Conservation (phyloP, 2,329 filamentous ascomycete species). For the Knoxdaviesia capensis region DNA sequence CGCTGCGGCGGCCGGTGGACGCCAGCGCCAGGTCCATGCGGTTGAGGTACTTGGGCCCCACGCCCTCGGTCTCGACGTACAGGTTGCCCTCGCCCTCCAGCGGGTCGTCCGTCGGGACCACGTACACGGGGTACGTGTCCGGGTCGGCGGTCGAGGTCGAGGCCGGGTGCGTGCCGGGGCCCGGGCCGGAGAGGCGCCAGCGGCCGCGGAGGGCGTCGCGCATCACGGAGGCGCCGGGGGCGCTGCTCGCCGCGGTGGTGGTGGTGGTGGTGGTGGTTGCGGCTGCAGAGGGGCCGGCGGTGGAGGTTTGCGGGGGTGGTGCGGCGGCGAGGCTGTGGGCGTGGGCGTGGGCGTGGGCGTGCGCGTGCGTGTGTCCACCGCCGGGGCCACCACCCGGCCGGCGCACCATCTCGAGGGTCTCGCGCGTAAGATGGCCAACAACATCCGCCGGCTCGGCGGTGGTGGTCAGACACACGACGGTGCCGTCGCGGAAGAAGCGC, state of each 20-base stretch:
- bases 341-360: conserved; percentile 11
- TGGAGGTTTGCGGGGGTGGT: conserved; percentile 12
- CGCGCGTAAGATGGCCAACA: conserved; percentile 61
- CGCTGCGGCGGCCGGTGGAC: conserved; percentile 33
- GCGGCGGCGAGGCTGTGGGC: conserved; percentile 8
- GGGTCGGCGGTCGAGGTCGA: conserved; percentile 10
- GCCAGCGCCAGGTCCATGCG: conserved; percentile 59
- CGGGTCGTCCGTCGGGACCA: conserved; percentile 2
- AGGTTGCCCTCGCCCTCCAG: conserved; percentile 43
- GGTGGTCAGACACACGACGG: conserved; percentile 59
- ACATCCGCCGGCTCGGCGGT: conserved; percentile 72
- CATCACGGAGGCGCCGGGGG: conserved; percentile 29
- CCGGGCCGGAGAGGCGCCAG: conserved; percentile 22
- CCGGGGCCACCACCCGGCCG: too few species aligned
- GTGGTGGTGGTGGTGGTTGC: conserved; percentile 7
- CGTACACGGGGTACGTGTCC: conserved; percentile 11
- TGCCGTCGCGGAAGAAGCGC: conserved; percentile 82
- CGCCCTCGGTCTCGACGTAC: conserved; percentile 72
- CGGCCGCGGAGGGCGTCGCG: conserved; percentile 42
- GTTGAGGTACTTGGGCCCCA: conserved; percentile 60
- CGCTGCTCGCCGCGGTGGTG: too few species aligned
- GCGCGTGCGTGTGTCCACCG: too few species aligned
- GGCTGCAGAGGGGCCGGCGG: conserved; percentile 13
- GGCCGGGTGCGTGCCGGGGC: conserved; percentile 7
- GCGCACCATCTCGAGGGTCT: conserved; percentile 29